Percentiles rank a stretch among this genome's conserved stretches.
Evolutionary conservation across 2,329 filamentous ascomycete genomes (phyloP).

Genomic region (Penicillium sp.): DNA sequence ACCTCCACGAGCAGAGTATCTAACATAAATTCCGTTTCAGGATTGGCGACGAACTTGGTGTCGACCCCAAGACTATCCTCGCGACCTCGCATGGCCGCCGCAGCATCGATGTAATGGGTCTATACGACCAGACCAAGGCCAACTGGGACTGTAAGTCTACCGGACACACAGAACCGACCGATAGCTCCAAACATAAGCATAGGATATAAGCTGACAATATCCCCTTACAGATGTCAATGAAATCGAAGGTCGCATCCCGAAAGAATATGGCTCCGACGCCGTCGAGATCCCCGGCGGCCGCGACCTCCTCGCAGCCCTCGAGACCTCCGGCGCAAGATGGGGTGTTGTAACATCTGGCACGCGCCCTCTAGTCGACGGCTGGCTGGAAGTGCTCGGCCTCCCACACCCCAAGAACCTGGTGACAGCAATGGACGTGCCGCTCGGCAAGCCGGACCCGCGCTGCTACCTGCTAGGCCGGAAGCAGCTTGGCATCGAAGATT

Average conservation of each 20-base stretch:
- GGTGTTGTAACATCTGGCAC: conserved; percentile 78
- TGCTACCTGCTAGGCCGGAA: conserved; percentile 70
- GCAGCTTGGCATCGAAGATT: conserved; percentile 53
- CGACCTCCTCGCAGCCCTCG: conserved; percentile 65
- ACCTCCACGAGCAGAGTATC: background rate
- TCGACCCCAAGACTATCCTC: conserved; percentile 80
- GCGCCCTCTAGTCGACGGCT: conserved; percentile 63
- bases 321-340: conserved; percentile 66
- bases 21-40: conserved; percentile 24
- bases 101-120: conserved; percentile 78
- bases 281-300: conserved; percentile 83
- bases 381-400: conserved; percentile 66
- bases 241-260: conserved; percentile 75
- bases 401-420: conserved; percentile 66
- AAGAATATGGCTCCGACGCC: conserved; percentile 72
- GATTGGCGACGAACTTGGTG: conserved; percentile 72
- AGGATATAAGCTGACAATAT: background rate
- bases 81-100: conserved; percentile 87
- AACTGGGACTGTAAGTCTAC: conserved; percentile 81
- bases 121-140: conserved; percentile 79
- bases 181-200: background rate
- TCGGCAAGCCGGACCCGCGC: conserved; percentile 73
- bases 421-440: conserved; percentile 70
- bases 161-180: no score
- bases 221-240: conserved; percentile 65